phyloP scores from a whole-genome alignment of 129 eudicot genomes.

The carrot (Daucus carota) region DNA sequence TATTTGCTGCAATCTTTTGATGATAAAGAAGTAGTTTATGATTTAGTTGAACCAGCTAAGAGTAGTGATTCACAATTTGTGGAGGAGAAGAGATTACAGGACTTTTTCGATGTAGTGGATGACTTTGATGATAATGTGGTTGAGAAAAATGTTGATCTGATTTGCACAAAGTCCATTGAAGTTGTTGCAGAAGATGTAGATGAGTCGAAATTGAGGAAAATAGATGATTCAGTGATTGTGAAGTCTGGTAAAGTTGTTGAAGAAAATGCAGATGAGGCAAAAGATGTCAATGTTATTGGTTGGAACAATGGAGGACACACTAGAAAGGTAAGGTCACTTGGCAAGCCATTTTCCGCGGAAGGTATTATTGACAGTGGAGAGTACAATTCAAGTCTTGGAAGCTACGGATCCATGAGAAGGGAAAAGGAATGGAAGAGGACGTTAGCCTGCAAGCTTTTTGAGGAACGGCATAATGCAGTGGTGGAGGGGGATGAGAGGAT shows the following conservation, averaged over 20 bases:
- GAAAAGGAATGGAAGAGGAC: slow-evolving; percentile 86
- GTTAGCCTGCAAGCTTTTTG: slow-evolving; percentile 75
- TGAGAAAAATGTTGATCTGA: slow-evolving; percentile 27
- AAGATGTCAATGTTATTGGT: background rate
- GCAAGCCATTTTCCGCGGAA: background rate
- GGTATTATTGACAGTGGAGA: background rate
- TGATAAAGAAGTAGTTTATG: background rate
- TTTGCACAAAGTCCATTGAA: slow-evolving; percentile 22
- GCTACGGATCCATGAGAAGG: slow-evolving; percentile 46
- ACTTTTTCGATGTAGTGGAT: slow-evolving; percentile 8
- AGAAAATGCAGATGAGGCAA: slow-evolving; percentile 25
- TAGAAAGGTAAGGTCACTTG: background rate
- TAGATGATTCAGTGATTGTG: slow-evolving; percentile 13
- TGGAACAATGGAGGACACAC: slow-evolving; percentile 2
- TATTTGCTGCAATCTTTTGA: background rate
- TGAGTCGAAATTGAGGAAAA: slow-evolving; percentile 21
- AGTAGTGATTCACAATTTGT: background rate
- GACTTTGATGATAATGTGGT: slow-evolving; percentile 23
- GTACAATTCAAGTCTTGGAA: slow-evolving; percentile 25
- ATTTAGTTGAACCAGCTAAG: background rate
- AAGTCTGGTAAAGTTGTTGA: slow-evolving; percentile 23
- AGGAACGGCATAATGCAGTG: slow-evolving; percentile 36
- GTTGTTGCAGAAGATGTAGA: slow-evolving; percentile 18
- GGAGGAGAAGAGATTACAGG: slow-evolving; percentile 32
- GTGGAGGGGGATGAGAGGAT: slow-evolving; percentile 37